phyloP scores from a whole-genome alignment of 2,329 filamentous ascomycete genomes.

The Cladosporium sp. region DNA sequence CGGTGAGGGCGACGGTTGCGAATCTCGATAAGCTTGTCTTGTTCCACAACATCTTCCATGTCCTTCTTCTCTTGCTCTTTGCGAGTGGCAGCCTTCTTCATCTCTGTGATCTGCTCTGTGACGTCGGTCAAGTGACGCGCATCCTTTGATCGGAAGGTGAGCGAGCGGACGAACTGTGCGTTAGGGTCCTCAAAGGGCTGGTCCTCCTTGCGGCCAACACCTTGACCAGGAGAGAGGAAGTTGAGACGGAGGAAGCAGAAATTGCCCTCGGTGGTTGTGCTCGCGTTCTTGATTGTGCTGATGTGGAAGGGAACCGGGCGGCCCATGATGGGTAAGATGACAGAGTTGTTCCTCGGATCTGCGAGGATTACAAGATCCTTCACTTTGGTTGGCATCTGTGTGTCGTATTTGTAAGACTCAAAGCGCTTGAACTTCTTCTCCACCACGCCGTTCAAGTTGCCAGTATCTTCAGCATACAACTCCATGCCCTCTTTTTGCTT shows the following conservation, averaged over 20 bases:
- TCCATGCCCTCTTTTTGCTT: constrained; percentile 87
- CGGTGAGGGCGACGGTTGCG: constrained; percentile 88
- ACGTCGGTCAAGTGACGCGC: constrained; percentile 87
- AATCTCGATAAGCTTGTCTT: constrained; percentile 94
- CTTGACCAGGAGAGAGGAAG: constrained; percentile 93
- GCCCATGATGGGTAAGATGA: constrained; percentile 95
- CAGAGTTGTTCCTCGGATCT: constrained; percentile 83
- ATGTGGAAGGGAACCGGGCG: constrained; percentile 98
- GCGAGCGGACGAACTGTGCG: constrained; percentile 90
- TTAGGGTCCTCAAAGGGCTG: constrained; percentile 96
- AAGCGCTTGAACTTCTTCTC: constrained; percentile 99
- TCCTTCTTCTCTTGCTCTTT: constrained; percentile 99
- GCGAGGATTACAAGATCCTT: constrained; percentile 87
- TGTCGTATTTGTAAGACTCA: constrained; percentile 97
- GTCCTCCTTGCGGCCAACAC: constrained; percentile 94
- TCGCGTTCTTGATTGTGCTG: constrained; percentile 97
- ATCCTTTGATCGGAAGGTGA: constrained; percentile 92
- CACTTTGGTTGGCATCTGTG: constrained; percentile 80
- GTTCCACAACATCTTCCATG: constrained; percentile 97
- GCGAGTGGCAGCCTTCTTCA: constrained; percentile 89
- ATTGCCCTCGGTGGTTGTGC: constrained; percentile 93
- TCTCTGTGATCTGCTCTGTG: constrained; percentile 87
- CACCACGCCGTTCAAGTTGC: constrained; percentile 81
- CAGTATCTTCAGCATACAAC: constrained; percentile 81
- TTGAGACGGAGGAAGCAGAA: constrained; percentile 95